Base-by-base conservation (phyloP, 805 yeast species). In the Naumovozyma baii region DNA sequence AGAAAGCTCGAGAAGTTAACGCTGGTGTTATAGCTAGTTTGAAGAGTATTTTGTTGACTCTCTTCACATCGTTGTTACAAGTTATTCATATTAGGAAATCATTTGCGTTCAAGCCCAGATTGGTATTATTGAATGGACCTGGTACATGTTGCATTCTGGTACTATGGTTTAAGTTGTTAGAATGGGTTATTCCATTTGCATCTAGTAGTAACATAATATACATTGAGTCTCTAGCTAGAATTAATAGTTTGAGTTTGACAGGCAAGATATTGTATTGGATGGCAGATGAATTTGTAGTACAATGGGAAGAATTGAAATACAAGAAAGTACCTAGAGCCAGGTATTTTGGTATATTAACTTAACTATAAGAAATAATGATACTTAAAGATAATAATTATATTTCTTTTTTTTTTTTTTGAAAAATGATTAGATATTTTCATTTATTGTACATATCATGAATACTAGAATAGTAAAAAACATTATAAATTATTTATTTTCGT, bases 221-320 rank as follows among this genome's bases (percentile, higher is more conserved):
- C 54, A 36, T 46, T 14, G 49, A 46, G 34, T 46, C 47, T 2
- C 22, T 46, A 17, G 49, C 47, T 4, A 39, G 49, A 34, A 46
- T 46, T 13, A 36, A 69, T 39, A 63, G 66, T 2, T 67, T 92
- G 38, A 86, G 96, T 53, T 62, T 87, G 25, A 78, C 88, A 14
- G 98, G 97, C 0, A 55, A 62, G 36, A 57, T 92, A 15, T 55
- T 90, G 12, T 66, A 82, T 45, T 86, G 86, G 3, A 64, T 92
- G 3, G 68, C 79, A 3, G 83, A 86, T 55, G 66, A 88, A 17
- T 83, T 92, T 44, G 53, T 92, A 1, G 97, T 92, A 7, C 98
- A 92, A 58, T 92, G 98, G 98, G 74, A 74, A 19, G 67, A 68
- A 19, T 64, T 92, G 40, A 67, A 52, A 16, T 53, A 58, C 39